Percentiles rank a stretch among this genome's conserved stretches.
These are phyloP conservation scores for Rosa multiflora DNA, from an alignment of 306 rosid genomes.

Conservation along the genomic window DNA sequence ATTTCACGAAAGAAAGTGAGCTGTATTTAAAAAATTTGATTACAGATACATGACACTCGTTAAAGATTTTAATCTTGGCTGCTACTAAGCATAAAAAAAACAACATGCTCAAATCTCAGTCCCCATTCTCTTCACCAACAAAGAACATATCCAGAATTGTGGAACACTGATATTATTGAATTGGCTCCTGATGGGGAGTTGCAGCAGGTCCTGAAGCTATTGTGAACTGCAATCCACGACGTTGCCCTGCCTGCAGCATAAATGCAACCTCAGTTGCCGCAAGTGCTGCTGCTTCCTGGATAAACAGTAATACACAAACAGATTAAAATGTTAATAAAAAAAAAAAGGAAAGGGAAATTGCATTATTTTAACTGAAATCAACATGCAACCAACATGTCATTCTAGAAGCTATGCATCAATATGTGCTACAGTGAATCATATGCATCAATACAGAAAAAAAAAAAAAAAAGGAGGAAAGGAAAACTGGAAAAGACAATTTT, in stretches of 20 bases:
- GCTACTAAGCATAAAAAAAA: constrained; percentile 16
- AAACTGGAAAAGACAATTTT: not conserved
- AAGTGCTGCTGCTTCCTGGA: constrained; percentile 48
- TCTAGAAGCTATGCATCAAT: not conserved
- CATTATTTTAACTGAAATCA: not conserved
- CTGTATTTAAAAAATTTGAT: constrained; percentile 1
- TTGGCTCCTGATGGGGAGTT: constrained; percentile 35
- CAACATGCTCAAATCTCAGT: constrained; percentile 20
- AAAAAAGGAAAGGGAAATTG: not conserved
- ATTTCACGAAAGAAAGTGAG: not conserved
- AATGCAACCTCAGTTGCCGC: constrained; percentile 42
- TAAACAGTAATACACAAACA: constrained; percentile 19
- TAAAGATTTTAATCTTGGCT: constrained; percentile 22
- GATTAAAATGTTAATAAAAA: not conserved
- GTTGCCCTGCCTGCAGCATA: constrained; percentile 49
- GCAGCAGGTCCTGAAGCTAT: constrained; percentile 41
- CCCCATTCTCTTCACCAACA: constrained; percentile 4
- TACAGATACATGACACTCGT: constrained; percentile 18
- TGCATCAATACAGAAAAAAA: not conserved
- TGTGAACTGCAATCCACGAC: constrained; percentile 38
- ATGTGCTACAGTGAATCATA: not conserved
- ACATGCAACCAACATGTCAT: not conserved
- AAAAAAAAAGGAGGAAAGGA: not conserved
- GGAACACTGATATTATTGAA: constrained; percentile 24
- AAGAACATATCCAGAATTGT: constrained; percentile 7